Conservation (phyloP, 257 asterid genomes). For the Solanum bulbocastanum region DNA sequence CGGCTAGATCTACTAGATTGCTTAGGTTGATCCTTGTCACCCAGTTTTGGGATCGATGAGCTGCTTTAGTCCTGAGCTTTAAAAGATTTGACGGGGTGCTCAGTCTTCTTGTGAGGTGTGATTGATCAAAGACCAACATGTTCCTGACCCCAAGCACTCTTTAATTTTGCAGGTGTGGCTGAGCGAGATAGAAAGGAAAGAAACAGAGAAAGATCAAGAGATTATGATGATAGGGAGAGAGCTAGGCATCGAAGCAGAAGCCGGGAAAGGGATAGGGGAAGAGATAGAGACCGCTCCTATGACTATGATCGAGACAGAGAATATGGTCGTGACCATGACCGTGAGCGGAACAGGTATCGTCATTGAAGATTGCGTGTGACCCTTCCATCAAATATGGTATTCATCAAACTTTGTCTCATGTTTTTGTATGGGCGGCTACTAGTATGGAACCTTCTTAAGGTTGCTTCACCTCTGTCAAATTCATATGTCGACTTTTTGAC, state of each 20-base stretch:
- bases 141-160: neutral
- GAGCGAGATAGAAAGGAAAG: slow-evolving; percentile 60
- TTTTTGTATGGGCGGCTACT: neutral
- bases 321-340: slow-evolving; percentile 52
- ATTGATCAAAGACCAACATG: neutral
- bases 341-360: slow-evolving; percentile 8
- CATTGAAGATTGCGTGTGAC: neutral
- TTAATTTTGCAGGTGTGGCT: slow-evolving; percentile 25
- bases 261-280: slow-evolving; percentile 52
- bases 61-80: neutral
- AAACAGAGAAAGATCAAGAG: slow-evolving; percentile 66
- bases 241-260: slow-evolving; percentile 58
- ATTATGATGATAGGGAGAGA: slow-evolving; percentile 58
- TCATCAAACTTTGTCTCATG: neutral
- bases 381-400: neutral
- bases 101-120: neutral
- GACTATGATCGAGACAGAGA: slow-evolving; percentile 64
- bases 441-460: neutral
- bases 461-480: neutral
- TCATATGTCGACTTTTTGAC: neutral
- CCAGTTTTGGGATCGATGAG: neutral
- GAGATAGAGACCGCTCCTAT: slow-evolving; percentile 55
- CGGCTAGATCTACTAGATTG: neutral
- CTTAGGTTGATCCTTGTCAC: neutral
- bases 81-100: neutral